Evolutionary conservation across 2,329 filamentous ascomycete genomes (phyloP).

Genomic region (Claviceps cyperi): DNA sequence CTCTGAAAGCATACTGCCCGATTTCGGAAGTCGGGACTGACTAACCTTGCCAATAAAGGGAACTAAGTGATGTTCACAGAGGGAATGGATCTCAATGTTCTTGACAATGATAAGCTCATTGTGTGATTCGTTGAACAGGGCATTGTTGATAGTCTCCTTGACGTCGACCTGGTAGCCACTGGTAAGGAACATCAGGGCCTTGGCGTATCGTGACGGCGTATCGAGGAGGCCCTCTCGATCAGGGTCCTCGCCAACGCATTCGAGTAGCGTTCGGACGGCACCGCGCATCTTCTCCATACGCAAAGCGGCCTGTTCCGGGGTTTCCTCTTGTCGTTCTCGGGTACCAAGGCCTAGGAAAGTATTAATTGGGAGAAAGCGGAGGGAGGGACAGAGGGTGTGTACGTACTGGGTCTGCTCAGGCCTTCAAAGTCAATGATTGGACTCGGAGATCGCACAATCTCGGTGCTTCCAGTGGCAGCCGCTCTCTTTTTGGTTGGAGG

Average conservation of each 20-base stretch:
- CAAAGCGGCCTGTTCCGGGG: conserved; percentile 23
- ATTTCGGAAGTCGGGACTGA: neutral
- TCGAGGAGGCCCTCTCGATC: conserved; percentile 49
- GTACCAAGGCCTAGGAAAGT: conserved; percentile 42
- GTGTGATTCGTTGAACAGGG: conserved; percentile 91
- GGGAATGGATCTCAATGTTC: conserved; percentile 86
- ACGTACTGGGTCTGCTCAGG: conserved; percentile 42
- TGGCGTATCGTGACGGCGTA: conserved; percentile 77
- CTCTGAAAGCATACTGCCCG: no score
- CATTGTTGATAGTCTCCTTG: conserved; percentile 77
- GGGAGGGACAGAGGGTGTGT: neutral
- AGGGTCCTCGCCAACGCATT: conserved; percentile 55
- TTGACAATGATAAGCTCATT: conserved; percentile 97
- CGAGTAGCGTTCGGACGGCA: conserved; percentile 51
- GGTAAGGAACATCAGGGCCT: conserved; percentile 90
- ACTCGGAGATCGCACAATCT: conserved; percentile 24
- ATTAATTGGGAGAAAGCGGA: neutral
- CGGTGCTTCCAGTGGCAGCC: conserved; percentile 7
- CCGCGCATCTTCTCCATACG: conserved; percentile 44
- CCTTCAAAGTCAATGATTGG: conserved; percentile 49
- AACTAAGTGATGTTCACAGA: conserved; percentile 96
- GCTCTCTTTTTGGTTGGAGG: conserved; percentile 26
- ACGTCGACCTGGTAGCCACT: conserved; percentile 95
- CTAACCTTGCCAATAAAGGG: conserved; percentile 86
- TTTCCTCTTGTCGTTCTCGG: conserved; percentile 45